Evolutionary conservation across 2,329 filamentous ascomycete genomes (phyloP).

Genomic region (Aureobasidium sp.): DNA sequence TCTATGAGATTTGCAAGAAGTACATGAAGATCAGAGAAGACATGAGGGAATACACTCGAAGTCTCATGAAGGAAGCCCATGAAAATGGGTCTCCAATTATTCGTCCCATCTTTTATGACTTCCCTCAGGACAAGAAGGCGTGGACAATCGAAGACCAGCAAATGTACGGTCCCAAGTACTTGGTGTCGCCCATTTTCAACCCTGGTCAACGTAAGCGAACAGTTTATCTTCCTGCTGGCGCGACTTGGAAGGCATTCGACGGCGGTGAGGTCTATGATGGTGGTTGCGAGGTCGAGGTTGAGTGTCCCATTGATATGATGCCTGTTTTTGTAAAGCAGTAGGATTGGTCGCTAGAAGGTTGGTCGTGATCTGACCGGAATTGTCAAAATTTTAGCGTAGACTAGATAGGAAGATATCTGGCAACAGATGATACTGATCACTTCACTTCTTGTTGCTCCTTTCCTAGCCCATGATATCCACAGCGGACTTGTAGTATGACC

Average conservation of each 20-base stretch:
- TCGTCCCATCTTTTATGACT: constrained; percentile 55
- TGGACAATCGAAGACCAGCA: constrained; percentile 56
- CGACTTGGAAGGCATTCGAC: constrained; percentile 36
- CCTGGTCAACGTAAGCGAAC: constrained; percentile 35
- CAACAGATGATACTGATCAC: too few species aligned
- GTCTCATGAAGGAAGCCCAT: constrained; percentile 52
- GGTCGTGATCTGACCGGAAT: too few species aligned
- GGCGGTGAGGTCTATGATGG: constrained; percentile 28
- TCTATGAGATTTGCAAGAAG: constrained; percentile 51
- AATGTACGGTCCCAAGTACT: constrained; percentile 53
- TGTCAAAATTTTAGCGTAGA: too few species aligned
- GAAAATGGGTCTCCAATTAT: constrained; percentile 54
- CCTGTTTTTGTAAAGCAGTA: constrained; percentile 34
- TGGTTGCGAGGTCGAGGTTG: constrained; percentile 31
- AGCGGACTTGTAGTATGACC: too few species aligned
- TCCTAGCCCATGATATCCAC: too few species aligned
- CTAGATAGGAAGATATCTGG: too few species aligned
- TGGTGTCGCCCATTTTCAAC: constrained; percentile 49
- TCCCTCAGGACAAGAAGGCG: constrained; percentile 43
- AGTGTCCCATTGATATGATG: constrained; percentile 38
- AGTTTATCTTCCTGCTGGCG: constrained; percentile 46
- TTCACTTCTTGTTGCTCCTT: too few species aligned
- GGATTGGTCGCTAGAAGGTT: background rate
- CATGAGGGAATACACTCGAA: constrained; percentile 49
- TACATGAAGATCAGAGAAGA: constrained; percentile 52